Evolutionary conservation across 2,329 filamentous ascomycete genomes (phyloP).

Genomic region (Beauveria asiatica): DNA sequence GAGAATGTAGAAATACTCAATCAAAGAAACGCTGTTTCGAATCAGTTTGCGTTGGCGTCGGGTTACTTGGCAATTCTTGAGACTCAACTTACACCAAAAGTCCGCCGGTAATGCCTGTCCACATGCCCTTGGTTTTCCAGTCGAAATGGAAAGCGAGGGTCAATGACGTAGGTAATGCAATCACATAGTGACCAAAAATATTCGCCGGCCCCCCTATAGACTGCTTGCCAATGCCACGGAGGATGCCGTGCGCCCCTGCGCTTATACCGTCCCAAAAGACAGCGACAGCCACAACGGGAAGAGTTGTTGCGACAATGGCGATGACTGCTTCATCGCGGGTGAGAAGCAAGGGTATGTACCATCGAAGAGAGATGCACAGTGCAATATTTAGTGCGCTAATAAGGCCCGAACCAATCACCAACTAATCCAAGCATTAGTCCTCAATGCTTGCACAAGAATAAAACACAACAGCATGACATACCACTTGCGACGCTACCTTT

Average conservation of each 20-base stretch:
- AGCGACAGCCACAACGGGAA: constrained; percentile 79
- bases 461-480: constrained; percentile 22
- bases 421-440: constrained; percentile 19
- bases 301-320: constrained; percentile 55
- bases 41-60: not conserved
- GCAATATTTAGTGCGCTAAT: constrained; percentile 74
- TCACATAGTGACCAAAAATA: constrained; percentile 73
- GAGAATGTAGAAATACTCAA: constrained; percentile 46
- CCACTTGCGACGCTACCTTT: constrained; percentile 68
- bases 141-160: constrained; percentile 65
- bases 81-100: constrained; percentile 30
- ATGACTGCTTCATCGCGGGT: constrained; percentile 64
- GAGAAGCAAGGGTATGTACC: constrained; percentile 68
- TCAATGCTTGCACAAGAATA: not conserved
- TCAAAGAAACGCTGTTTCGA: constrained; percentile 33
- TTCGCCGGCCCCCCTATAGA: constrained; percentile 86
- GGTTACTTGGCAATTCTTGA: too few species aligned
- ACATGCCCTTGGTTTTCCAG: constrained; percentile 74
- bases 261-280: constrained; percentile 81
- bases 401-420: constrained; percentile 53
- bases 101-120: constrained; percentile 69
- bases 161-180: constrained; percentile 80
- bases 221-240: constrained; percentile 81
- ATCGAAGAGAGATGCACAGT: constrained; percentile 58
- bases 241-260: constrained; percentile 71